Evolutionary conservation across 1,139 yeast species (phyloP).

Genomic region (Diutina siamensis): DNA sequence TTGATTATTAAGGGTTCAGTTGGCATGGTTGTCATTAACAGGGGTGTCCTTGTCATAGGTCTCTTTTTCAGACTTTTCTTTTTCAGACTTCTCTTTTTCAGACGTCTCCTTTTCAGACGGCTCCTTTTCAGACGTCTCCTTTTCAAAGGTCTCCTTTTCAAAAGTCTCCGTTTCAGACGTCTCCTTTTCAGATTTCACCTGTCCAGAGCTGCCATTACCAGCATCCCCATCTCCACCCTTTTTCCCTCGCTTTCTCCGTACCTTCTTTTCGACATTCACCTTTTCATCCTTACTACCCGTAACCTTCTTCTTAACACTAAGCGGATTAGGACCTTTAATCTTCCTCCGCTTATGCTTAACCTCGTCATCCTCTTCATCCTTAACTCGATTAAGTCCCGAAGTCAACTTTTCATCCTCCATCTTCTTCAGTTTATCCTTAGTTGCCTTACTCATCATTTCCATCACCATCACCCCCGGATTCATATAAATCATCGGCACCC

Average conservation of each 20-base stretch:
- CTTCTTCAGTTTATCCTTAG: conserved; percentile 39
- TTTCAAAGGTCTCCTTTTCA: too few species aligned
- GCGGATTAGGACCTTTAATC: conserved; percentile 73
- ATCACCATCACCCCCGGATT: conserved; percentile 88
- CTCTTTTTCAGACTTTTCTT: too few species aligned
- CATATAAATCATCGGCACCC: conserved; percentile 80
- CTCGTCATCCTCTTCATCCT: conserved; percentile 24
- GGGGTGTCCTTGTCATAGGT: too few species aligned
- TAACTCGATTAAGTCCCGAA: conserved; percentile 60
- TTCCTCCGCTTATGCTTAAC: conserved; percentile 34
- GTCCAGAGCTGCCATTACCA: too few species aligned
- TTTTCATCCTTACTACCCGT: conserved; percentile 17
- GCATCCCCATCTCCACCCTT: too few species aligned
- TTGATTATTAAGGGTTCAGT: too few species aligned
- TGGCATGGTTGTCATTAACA: too few species aligned
- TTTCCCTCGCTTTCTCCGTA: conserved; percentile 25
- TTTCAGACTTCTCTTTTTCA: too few species aligned
- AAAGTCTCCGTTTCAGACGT: too few species aligned
- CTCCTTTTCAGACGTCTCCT: too few species aligned
- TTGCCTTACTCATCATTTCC: conserved; percentile 82
- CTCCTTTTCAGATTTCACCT: too few species aligned
- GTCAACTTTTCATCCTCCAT: conserved; percentile 59
- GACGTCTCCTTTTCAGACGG: too few species aligned
- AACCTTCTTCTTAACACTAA: conserved; percentile 60
- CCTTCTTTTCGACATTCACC: conserved; percentile 15